These are phyloP conservation scores for Aspergillus awamori DNA, from an alignment of 2,329 filamentous ascomycete species.

Conservation along the genomic window DNA sequence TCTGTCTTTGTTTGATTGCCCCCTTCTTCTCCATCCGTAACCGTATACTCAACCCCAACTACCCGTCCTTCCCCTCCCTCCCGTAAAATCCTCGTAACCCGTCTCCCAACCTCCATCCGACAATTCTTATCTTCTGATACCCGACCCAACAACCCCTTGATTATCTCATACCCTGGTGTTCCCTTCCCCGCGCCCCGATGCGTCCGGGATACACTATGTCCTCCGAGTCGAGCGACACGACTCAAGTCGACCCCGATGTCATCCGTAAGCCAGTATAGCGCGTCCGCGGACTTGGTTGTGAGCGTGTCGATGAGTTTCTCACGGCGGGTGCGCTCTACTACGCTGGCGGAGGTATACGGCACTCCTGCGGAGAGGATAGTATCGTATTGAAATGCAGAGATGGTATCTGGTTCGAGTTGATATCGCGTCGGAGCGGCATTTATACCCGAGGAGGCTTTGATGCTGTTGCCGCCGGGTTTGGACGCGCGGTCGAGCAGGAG, in stretches of 20 bases:
- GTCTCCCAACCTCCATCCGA: constrained; percentile 57
- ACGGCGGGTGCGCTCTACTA: constrained; percentile 36
- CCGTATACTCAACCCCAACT: constrained; percentile 56
- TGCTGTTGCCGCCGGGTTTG: constrained; percentile 66
- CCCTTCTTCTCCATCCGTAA: constrained; percentile 32
- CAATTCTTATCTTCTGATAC: constrained; percentile 50
- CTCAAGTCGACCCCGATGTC: constrained; percentile 62
- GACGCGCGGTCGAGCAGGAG: constrained; percentile 61
- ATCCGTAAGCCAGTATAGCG: constrained; percentile 61
- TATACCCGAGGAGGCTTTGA: constrained; percentile 69
- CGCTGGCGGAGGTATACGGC: constrained; percentile 27
- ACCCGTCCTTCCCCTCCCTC: constrained; percentile 39
- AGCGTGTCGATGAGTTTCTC: constrained; percentile 54
- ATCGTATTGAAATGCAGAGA: constrained; percentile 55
- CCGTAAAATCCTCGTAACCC: constrained; percentile 56
- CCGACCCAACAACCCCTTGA: constrained; percentile 56
- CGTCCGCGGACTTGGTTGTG: constrained; percentile 51
- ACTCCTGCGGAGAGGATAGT: constrained; percentile 61
- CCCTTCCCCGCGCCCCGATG: constrained; percentile 58
- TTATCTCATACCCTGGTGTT: constrained; percentile 63
- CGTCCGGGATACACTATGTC: constrained; percentile 60
- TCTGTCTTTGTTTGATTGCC: constrained; percentile 20
- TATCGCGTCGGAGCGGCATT: constrained; percentile 64
- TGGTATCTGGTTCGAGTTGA: constrained; percentile 48
- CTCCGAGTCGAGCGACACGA: constrained; percentile 62